A percentile compares a stretch with the other conserved stretches of the same genome.
phyloP scores from a whole-genome alignment of 2,329 filamentous ascomycete species.

The Talaromyces sp. region DNA sequence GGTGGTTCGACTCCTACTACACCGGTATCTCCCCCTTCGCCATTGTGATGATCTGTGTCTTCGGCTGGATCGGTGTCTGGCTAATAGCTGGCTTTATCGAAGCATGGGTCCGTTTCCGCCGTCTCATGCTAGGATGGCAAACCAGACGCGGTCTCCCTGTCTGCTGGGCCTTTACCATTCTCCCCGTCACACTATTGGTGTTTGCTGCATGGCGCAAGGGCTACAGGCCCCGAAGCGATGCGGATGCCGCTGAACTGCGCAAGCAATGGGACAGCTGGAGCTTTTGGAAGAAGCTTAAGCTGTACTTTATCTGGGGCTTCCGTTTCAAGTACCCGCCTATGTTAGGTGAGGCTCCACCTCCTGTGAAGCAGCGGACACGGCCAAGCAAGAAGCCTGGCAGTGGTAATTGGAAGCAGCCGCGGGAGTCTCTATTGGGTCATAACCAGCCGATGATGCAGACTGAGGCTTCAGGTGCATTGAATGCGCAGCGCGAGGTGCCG shows the following conservation, averaged over 20 bases:
- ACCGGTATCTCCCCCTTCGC: conserved; percentile 29
- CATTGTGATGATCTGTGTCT: conserved; percentile 24
- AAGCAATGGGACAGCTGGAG: conserved; percentile 30
- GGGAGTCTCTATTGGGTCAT: conserved; percentile 10
- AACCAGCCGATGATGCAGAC: conserved; percentile 6
- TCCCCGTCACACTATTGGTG: conserved; percentile 24
- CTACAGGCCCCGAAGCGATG: conserved; percentile 29
- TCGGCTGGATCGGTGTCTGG: conserved; percentile 32
- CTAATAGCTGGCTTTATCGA: conserved; percentile 34
- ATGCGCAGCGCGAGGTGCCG: not conserved
- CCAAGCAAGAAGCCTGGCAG: conserved; percentile 18
- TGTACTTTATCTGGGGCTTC: conserved; percentile 37
- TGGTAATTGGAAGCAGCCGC: not conserved
- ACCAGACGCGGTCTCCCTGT: conserved; percentile 35
- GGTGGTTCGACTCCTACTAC: conserved; percentile 26
- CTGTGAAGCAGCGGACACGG: conserved; percentile 23
- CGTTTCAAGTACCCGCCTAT: conserved; percentile 32
- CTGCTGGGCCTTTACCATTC: conserved; percentile 30
- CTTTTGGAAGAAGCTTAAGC: conserved; percentile 26
- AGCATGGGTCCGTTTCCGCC: conserved; percentile 35
- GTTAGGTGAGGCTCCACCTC: conserved; percentile 30
- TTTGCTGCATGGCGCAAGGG: conserved; percentile 28
- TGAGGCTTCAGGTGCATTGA: not conserved
- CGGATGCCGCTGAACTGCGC: conserved; percentile 28
- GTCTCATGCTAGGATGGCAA: conserved; percentile 38